Percentiles rank a stretch among this genome's conserved stretches.
Evolutionary conservation across 225 moss, liverwort and hornwort genomes (phyloP).

Genomic region (Thuidium tamariscinum): DNA sequence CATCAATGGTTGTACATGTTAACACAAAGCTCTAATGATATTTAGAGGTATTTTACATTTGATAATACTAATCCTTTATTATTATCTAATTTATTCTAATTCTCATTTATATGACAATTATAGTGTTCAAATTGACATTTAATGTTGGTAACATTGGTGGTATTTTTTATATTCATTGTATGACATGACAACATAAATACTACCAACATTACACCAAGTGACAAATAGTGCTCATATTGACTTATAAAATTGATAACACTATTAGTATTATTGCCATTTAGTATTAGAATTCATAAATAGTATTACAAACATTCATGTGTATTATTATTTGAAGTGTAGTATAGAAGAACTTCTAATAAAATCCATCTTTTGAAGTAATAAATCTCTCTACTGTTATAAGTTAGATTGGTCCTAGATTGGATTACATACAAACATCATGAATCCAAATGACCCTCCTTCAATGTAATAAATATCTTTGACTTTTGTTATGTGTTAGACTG

Average conservation of each 20-base stretch:
- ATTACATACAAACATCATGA: no score
- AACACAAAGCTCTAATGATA: background rate
- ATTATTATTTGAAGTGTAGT: no score
- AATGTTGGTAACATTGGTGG: background rate
- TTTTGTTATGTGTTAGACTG: no score
- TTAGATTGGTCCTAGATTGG: no score
- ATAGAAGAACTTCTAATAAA: no score
- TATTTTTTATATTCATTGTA: background rate
- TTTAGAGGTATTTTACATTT: background rate
- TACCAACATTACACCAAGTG: fast-evolving
- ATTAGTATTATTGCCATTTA: background rate
- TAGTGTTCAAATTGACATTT: background rate
- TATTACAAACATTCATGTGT: background rate
- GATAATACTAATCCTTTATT: background rate
- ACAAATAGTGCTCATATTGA: background rate
- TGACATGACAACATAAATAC: background rate
- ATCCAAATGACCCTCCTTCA: no score
- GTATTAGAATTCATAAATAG: background rate
- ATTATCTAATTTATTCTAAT: fast-evolving
- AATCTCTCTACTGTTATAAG: no score
- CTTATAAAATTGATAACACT: no score
- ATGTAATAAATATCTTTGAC: no score
- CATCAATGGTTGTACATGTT: fast-evolving
- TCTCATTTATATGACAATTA: background rate
- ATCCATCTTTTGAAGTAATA: no score